phyloP scores from a whole-genome alignment of 257 asterid genomes.

The Scutellaria minor region DNA sequence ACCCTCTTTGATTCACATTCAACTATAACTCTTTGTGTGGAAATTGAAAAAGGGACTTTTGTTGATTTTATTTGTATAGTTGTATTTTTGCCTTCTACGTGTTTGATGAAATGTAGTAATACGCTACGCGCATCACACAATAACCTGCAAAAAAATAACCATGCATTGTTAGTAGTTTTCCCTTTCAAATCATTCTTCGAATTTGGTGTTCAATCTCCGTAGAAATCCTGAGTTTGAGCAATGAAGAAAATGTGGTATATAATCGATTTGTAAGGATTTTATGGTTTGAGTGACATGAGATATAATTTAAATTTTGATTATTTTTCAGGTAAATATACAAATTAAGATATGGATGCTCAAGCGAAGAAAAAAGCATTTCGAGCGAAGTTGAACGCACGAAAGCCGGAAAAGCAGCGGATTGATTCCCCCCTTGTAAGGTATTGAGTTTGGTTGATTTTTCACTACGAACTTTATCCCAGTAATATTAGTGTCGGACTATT shows the following conservation, averaged over 20 bases:
- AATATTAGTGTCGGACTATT: conserved; percentile 8
- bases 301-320: conserved; percentile 17
- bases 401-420: conserved; percentile 71
- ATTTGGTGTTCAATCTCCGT: conserved; percentile 9
- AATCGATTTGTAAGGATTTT: neutral
- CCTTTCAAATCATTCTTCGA: neutral
- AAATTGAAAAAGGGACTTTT: too few species aligned
- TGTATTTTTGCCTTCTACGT: too few species aligned
- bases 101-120: too few species aligned
- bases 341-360: conserved; percentile 56
- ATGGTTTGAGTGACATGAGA: neutral
- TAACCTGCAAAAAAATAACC: neutral
- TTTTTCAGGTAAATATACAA: conserved; percentile 29
- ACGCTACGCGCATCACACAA: too few species aligned
- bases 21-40: too few species aligned
- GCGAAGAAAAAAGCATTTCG: conserved; percentile 82
- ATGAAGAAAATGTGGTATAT: neutral
- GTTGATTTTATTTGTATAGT: too few species aligned
- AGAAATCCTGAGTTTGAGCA: neutral
- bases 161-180: neutral
- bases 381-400: conserved; percentile 70
- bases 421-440: conserved; percentile 93
- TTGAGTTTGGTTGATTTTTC: conserved; percentile 17
- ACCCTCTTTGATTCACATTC: too few species aligned
- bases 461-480: neutral